Percentiles rank a stretch among this genome's conserved stretches.
Evolutionary conservation across 805 yeast species (phyloP).

Genomic region (Lipomyces sp.): DNA sequence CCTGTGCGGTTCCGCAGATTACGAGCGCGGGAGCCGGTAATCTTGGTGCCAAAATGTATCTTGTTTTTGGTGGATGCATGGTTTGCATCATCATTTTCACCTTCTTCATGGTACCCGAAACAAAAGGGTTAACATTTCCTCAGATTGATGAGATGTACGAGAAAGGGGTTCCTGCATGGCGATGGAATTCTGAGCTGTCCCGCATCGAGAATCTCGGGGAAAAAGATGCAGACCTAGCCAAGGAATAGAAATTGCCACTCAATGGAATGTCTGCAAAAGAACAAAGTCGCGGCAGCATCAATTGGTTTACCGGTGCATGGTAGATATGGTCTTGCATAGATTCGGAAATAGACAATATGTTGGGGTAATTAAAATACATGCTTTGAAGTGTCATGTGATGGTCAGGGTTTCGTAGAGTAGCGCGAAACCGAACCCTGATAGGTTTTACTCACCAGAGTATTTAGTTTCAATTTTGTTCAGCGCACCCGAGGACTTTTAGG

Average conservation of each 20-base stretch:
- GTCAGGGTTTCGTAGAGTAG: too few species aligned
- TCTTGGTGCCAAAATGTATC: constrained; percentile 17
- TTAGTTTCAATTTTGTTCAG: too few species aligned
- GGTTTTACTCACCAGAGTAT: too few species aligned
- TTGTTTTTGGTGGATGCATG: constrained; percentile 23
- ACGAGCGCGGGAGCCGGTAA: constrained; percentile 21
- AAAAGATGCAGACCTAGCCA: neutral
- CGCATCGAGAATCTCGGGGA: neutral
- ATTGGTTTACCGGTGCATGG: too few species aligned
- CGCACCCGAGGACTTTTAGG: too few species aligned
- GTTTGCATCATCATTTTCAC: constrained; percentile 55
- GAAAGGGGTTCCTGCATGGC: constrained; percentile 23
- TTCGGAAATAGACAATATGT: too few species aligned
- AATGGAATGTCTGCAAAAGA: neutral
- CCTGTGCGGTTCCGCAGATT: constrained; percentile 16
- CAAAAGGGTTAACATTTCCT: constrained; percentile 80
- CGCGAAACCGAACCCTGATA: too few species aligned
- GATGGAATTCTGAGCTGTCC: constrained; percentile 7
- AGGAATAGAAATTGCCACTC: neutral
- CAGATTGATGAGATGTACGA: constrained; percentile 73
- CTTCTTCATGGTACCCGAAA: constrained; percentile 74
- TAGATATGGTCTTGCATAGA: too few species aligned
- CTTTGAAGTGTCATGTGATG: too few species aligned
- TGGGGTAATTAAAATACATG: too few species aligned
- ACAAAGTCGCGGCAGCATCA: too few species aligned